Base-by-base conservation (phyloP, 1,284 basidiomycete species). In the Trichosporon ovoides region DNA sequence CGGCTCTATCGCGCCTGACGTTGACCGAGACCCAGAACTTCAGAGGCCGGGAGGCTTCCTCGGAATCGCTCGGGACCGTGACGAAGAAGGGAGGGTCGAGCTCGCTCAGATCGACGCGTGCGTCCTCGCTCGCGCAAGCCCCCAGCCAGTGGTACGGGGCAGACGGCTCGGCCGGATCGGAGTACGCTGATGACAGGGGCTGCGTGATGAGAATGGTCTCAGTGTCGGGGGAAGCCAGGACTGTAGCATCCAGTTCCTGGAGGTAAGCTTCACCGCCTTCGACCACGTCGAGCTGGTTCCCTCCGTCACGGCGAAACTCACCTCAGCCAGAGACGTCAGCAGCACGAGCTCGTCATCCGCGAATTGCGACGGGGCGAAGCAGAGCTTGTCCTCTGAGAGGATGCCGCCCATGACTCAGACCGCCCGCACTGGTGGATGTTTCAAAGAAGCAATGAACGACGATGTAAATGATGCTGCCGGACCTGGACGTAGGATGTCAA, bases 81-180 rank as follows among this genome's bases (percentile, higher is more conserved):
- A 67, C 37, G 4, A 70, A 64, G 34, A 53, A 22, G 2, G 60
- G 31, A 2, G 56, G 33, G 1, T 53, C 16, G 19, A 71, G 52
- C 14, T 66, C 57, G 36, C 52, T 40, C 11, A 65, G 37, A 22
- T 60, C 28, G 19, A 71, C 35, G 38, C 49, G 59, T 18, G 5
- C 7, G 19, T 37, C 18, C 7, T 46, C 38, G 35, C 38, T 49
- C 7, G 38, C 52, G 53, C 70, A 68, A 19, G 43, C 46, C 7
- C 64, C 35, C 18, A 76, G 62, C 68, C 69, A 76, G 61, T 73
- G 70, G 53, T 76, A 74, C 10, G 70, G 64, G 10, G 52, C 34
- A 6, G 31, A 56, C 19, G n/a, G 19, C 24, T 11, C 36, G n/a
- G 4, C 16, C 31, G 31, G 53, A 18, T 12, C 33, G 6, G 38